These are phyloP conservation scores for Dacryopinax primogenitus DNA, from an alignment of 768 basidiomycete species.

Conservation along the genomic window DNA sequence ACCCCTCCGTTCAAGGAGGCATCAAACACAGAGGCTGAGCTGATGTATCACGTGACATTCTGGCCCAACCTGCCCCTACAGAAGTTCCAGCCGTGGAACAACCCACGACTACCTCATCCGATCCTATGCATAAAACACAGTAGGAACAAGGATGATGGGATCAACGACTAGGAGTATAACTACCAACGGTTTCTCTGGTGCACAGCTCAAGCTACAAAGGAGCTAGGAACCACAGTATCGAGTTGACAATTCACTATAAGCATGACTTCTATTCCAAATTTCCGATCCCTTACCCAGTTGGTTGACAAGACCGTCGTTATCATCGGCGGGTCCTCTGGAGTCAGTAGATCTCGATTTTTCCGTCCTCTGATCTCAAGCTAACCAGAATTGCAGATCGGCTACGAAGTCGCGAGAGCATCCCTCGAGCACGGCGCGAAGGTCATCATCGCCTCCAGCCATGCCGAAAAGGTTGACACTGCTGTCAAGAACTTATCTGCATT, in stretches of 20 bases:
- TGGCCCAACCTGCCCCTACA: neutral
- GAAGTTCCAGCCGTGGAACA: neutral
- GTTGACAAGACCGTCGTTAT: neutral
- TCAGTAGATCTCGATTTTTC: neutral
- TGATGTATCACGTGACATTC: neutral
- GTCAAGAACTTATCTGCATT: conserved; percentile 9
- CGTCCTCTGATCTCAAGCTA: neutral
- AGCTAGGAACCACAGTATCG: too few relatives aligned
- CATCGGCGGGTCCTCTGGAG: neutral
- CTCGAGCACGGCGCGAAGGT: conserved; percentile 13
- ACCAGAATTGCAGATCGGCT: neutral
- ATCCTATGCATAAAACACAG: too few relatives aligned
- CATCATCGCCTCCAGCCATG: conserved; percentile 12
- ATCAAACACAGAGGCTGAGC: too few relatives aligned
- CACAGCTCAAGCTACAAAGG: too few relatives aligned
- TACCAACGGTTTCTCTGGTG: too few relatives aligned
- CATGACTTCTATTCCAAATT: neutral
- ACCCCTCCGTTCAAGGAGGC: too few relatives aligned
- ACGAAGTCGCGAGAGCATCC: neutral
- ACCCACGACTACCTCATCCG: too few relatives aligned
- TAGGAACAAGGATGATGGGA: too few relatives aligned
- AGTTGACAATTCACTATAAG: too few relatives aligned
- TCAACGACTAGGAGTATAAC: too few relatives aligned
- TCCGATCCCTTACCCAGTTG: neutral
- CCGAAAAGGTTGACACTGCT: conserved; percentile 1